phyloP scores from a whole-genome alignment of 139 green algal species.

The Tetraselmis chui region DNA sequence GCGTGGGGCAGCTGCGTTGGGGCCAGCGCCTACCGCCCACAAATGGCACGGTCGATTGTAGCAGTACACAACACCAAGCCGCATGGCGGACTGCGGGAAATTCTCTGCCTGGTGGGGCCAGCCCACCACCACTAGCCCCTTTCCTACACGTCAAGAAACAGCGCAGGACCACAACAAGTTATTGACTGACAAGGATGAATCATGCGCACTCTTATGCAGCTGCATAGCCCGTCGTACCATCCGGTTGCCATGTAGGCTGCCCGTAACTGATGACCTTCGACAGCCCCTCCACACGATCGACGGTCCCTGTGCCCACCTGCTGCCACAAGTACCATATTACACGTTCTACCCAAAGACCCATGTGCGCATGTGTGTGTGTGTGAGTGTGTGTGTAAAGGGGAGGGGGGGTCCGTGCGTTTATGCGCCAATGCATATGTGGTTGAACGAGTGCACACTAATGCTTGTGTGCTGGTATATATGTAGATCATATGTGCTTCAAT shows the following conservation, averaged over 20 bases:
- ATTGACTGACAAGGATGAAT: too few species aligned
- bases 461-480: too few species aligned
- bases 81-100: constrained; percentile 41
- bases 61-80: constrained; percentile 84
- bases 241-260: constrained; percentile 64
- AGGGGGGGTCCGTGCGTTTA: too few species aligned
- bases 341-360: too few species aligned
- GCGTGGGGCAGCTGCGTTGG: too few species aligned
- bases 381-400: too few species aligned
- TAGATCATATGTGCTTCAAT: too few species aligned
- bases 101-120: constrained; percentile 62
- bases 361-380: too few species aligned
- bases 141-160: constrained; percentile 14
- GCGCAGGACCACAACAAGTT: background rate
- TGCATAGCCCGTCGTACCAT: constrained; percentile 21
- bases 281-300: constrained; percentile 24
- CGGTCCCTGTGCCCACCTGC: background rate
- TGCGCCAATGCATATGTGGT: too few species aligned
- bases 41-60: constrained; percentile 73
- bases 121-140: constrained; percentile 55
- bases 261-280: constrained; percentile 39
- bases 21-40: background rate
- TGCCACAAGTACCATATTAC: too few species aligned
- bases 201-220: too few species aligned
- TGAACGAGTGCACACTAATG: too few species aligned